Conservation (phyloP, 768 basidiomycete species). For the Lactifluus piperatus region DNA sequence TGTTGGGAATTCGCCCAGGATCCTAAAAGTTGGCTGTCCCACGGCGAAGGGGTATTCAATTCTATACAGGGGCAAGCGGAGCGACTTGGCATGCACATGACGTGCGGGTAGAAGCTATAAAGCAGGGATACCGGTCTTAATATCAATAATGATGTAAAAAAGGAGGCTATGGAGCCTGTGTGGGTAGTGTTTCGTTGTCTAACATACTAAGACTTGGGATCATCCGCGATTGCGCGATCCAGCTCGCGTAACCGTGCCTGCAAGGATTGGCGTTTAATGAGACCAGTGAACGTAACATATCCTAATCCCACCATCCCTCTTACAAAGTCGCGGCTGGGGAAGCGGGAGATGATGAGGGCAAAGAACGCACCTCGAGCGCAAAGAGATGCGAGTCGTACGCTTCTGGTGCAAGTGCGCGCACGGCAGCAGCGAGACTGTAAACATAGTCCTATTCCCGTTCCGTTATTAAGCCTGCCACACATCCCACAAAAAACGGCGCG, state of each 20-base stretch:
- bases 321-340: background rate
- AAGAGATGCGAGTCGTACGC: slow-evolving; percentile 71
- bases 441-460: slow-evolving; percentile 66
- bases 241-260: slow-evolving; percentile 15
- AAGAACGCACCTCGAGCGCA: slow-evolving; percentile 55
- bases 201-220: background rate
- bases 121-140: slow-evolving; percentile 18
- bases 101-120: slow-evolving; percentile 34
- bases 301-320: background rate
- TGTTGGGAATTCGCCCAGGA: slow-evolving; percentile 1
- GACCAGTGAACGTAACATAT: background rate
- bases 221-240: background rate
- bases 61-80: background rate
- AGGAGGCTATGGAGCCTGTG: background rate
- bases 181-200: background rate
- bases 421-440: slow-evolving; percentile 63
- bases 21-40: background rate
- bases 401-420: slow-evolving; percentile 64
- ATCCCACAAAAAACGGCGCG: background rate
- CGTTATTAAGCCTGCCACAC: background rate
- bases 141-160: background rate
- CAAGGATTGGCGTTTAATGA: no score
- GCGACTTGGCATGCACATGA: slow-evolving; percentile 1
- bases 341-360: background rate
- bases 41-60: background rate